Evolutionary conservation across 768 basidiomycete genomes (phyloP), one percentile per base, ranked within the genome.

Genomic region (Russula emetica): DNA sequence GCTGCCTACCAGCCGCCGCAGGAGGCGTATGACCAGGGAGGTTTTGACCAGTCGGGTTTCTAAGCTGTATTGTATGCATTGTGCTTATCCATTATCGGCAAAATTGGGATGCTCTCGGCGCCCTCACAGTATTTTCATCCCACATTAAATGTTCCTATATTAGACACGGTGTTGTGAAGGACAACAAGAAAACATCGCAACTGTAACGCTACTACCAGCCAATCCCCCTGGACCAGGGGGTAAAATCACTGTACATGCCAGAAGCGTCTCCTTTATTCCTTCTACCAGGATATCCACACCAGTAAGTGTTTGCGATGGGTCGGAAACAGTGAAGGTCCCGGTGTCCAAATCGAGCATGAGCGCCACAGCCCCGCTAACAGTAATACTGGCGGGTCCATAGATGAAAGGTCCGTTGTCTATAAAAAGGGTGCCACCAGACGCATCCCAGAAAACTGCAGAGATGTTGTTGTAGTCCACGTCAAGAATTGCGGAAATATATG

Each of bases 381-480:
- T 70, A 22, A 78, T 66, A 22, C 71, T 76, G n/a, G 75, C 69
- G n/a, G 76, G 69, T n/a, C 75, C 70, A 28, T 60, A 67, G n/a
- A 58, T 38, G 52, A 61, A 44, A 49, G 67, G 69, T 3, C 36
- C 40, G 24, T 40, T 13, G n/a, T 38, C 67, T 63, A 85, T 75
- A 9, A 72, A 71, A 57, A 79, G 72, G 0, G 76, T 72, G 16
- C 82, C 84, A 9, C 82, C 83, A 3, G 54, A 63, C 1, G 67
- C 52, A 60, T 79, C 74, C 86, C 87, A 87, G 71, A 87, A 84
- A 5, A 84, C 79, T n/a, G 74, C 74, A 76, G 82, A 80, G 5
- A 75, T 76, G 1, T 73, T 78, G 32, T 74, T 67, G 65, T 80
- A 73, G 3, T 61, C 66, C 6, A 69, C 67, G 61, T 88, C 84